Conservation (phyloP, 208 protist genomes). For the Tritrichomonas musculus region DNA sequence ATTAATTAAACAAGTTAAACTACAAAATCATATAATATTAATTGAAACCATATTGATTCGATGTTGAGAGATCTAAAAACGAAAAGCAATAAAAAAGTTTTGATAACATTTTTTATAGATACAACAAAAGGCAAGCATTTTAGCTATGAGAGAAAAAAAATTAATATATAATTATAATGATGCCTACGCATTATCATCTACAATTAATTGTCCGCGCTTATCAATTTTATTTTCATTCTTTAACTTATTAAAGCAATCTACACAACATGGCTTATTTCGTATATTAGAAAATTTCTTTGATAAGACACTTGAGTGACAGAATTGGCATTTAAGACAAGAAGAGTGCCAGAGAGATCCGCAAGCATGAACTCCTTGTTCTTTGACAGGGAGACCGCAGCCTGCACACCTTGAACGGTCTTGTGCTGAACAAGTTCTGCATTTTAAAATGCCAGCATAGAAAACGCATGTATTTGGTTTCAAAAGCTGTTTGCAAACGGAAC, state of each 20-base stretch:
- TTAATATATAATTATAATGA: no score
- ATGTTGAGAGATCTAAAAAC: no score
- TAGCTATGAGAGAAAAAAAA: no score
- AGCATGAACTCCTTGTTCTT: neutral
- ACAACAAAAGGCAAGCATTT: no score
- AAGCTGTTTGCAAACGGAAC: neutral
- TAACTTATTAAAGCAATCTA: neutral
- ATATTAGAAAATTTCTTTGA: neutral
- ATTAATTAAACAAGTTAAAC: no score
- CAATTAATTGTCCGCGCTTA: no score
- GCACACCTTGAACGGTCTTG: neutral
- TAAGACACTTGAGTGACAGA: neutral
- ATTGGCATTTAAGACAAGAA: neutral
- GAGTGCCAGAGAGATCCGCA: neutral
- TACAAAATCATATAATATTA: no score
- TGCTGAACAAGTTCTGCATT: neutral
- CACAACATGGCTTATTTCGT: neutral
- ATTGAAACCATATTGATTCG: no score
- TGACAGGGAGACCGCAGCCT: neutral
- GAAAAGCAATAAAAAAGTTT: no score
- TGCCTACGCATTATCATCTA: no score
- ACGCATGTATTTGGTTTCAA: conserved; percentile 30
- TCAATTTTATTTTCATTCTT: neutral
- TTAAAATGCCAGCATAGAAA: neutral
- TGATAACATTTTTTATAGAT: no score